These are phyloP conservation scores for Talaromyces marneffei DNA, from an alignment of 2,329 filamentous ascomycete species.

Conservation along the genomic window DNA sequence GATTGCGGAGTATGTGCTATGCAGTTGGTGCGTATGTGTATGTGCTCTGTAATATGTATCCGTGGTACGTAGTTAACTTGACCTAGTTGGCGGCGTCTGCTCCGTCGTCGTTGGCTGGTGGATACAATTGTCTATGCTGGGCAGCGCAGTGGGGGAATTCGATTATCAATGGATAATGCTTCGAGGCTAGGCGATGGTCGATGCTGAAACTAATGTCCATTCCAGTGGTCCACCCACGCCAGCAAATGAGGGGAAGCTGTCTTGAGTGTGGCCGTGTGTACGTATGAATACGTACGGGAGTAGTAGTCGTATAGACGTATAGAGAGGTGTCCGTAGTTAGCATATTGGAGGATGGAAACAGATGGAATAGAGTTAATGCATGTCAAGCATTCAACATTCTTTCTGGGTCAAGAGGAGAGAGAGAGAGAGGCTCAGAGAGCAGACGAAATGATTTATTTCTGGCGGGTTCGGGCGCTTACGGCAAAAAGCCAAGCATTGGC, in stretches of 20 bases:
- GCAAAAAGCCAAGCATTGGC: neutral
- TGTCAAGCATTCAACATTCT: neutral
- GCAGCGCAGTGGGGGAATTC: neutral
- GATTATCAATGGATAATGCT: neutral
- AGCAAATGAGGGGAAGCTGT: constrained; percentile 3
- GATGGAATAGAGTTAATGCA: neutral
- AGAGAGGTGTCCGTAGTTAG: too few species aligned
- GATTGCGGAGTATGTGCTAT: neutral
- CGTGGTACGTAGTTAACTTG: too few species aligned
- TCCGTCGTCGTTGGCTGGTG: neutral
- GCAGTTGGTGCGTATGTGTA: neutral
- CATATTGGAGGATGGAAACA: neutral
- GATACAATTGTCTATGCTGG: neutral
- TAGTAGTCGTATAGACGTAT: too few species aligned
- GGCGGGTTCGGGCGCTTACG: constrained; percentile 6
- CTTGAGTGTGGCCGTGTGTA: neutral
- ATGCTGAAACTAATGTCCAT: neutral
- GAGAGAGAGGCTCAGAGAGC: too few species aligned
- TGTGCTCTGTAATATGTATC: too few species aligned
- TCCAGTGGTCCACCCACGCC: neutral
- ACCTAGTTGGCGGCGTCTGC: too few species aligned
- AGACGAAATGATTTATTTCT: neutral
- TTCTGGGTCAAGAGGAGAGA: neutral
- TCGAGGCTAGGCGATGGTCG: neutral
- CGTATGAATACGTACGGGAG: too few species aligned